Evolutionary conservation across 352 stramenopile genomes (phyloP).

Genomic region (Pythium myriotylum): DNA sequence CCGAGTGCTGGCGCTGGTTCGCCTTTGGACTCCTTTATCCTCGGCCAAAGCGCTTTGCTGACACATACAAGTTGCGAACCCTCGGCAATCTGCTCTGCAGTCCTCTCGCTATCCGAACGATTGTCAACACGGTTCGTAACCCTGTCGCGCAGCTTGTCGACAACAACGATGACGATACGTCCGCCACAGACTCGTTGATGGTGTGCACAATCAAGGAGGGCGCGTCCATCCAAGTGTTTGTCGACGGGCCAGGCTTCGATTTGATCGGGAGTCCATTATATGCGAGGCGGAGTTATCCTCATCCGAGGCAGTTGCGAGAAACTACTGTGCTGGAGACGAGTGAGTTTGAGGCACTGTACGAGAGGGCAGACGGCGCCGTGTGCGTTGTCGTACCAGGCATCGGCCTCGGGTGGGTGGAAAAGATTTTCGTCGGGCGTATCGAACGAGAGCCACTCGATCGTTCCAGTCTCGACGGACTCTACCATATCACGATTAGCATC

Average conservation of each 20-base stretch:
- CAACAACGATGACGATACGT: too few species aligned
- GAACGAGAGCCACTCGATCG: conserved; percentile 5
- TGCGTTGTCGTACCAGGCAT: conserved; percentile 1
- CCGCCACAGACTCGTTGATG: background rate
- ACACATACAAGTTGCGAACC: background rate
- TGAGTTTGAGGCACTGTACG: conserved; percentile 1
- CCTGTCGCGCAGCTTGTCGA: too few species aligned
- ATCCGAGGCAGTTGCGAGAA: too few species aligned
- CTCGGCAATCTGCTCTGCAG: too few species aligned
- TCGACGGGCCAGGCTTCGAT: background rate
- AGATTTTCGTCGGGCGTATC: background rate
- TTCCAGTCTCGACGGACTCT: background rate
- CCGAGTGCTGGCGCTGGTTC: too few species aligned
- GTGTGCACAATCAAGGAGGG: conserved; percentile 1
- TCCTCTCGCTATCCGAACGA: too few species aligned
- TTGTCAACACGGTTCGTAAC: too few species aligned
- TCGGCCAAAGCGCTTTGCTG: background rate
- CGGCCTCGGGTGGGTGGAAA: background rate
- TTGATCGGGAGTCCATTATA: background rate
- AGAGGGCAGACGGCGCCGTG: background rate
- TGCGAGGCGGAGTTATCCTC: too few species aligned
- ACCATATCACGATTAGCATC: background rate
- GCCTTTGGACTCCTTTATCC: conserved; percentile 2
- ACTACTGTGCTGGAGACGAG: background rate
- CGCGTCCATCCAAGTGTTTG: conserved; percentile 5